phyloP scores from a whole-genome alignment of 208 protist genomes.

The Tritrichomonas musculus region DNA sequence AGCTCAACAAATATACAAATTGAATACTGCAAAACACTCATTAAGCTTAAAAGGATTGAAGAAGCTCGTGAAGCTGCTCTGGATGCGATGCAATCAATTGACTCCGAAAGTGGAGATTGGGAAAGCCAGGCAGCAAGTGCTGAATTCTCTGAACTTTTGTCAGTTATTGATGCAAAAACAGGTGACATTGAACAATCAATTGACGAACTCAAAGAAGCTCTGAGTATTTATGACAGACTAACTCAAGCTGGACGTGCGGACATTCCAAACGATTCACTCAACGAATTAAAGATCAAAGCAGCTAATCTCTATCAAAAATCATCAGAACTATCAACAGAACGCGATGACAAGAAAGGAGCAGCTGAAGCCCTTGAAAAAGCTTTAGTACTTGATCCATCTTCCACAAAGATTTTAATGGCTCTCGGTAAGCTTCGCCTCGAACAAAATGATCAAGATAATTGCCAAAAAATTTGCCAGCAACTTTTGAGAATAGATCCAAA shows the following conservation, averaged over 20 bases:
- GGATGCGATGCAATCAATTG: neutral
- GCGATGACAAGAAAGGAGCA: neutral
- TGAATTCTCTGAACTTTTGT: neutral
- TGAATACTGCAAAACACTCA: neutral
- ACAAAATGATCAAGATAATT: neutral
- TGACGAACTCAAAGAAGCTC: neutral
- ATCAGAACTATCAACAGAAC: neutral
- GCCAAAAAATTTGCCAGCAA: neutral
- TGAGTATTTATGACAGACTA: neutral
- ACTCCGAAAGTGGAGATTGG: neutral
- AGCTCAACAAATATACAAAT: neutral
- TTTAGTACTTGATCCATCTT: neutral
- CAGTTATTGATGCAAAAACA: neutral
- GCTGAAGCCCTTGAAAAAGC: neutral
- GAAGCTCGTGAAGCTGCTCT: neutral
- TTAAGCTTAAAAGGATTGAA: neutral
- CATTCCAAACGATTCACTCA: neutral
- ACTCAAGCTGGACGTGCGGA: neutral
- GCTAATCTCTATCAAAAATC: neutral
- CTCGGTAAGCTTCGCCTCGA: neutral
- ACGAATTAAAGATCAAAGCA: neutral
- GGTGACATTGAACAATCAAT: neutral
- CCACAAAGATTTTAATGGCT: neutral
- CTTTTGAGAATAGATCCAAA: neutral
- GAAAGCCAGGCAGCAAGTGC: neutral